Conservation (phyloP, 768 basidiomycete genomes). For the Pisolithus tinctorius region DNA sequence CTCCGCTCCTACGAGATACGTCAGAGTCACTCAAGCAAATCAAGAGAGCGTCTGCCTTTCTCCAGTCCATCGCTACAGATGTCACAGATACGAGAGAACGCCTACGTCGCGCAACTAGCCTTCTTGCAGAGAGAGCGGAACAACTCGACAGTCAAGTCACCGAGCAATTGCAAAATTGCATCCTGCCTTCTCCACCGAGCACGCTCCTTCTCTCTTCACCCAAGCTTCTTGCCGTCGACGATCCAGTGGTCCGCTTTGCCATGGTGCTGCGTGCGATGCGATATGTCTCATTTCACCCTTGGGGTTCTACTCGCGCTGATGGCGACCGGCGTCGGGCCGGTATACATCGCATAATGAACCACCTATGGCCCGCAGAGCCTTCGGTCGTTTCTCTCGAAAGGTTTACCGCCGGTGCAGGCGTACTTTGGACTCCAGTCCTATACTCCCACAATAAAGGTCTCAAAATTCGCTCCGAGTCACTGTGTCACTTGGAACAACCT, state of each 20-base stretch:
- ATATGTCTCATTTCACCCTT: conserved; percentile 65
- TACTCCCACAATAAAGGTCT: conserved; percentile 20
- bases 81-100: conserved; percentile 28
- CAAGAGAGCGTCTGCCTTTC: conserved; percentile 20
- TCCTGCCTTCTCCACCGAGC: conserved; percentile 40
- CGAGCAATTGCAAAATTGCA: conserved; percentile 28
- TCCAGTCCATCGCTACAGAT: conserved; percentile 28
- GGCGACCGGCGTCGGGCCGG: conserved; percentile 43
- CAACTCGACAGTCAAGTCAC: conserved; percentile 43
- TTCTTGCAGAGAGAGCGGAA: conserved; percentile 30
- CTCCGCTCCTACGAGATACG: conserved; percentile 25
- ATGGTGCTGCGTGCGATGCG: conserved; percentile 55
- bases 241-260: conserved; percentile 31
- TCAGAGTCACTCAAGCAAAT: conserved; percentile 28
- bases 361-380: conserved; percentile 39
- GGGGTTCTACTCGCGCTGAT: conserved; percentile 67
- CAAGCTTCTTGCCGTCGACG: conserved; percentile 27
- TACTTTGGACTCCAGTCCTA: conserved; percentile 55
- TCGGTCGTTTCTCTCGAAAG: conserved; percentile 15
- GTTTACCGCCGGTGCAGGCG: conserved; percentile 56
- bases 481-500: conserved; percentile 8
- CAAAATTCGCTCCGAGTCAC: conserved; percentile 11
- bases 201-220: conserved; percentile 42
- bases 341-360: conserved; percentile 40
- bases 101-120: conserved; percentile 31